phyloP scores from a whole-genome alignment of 2,329 filamentous ascomycete genomes.

The Biscogniauxia sp. region DNA sequence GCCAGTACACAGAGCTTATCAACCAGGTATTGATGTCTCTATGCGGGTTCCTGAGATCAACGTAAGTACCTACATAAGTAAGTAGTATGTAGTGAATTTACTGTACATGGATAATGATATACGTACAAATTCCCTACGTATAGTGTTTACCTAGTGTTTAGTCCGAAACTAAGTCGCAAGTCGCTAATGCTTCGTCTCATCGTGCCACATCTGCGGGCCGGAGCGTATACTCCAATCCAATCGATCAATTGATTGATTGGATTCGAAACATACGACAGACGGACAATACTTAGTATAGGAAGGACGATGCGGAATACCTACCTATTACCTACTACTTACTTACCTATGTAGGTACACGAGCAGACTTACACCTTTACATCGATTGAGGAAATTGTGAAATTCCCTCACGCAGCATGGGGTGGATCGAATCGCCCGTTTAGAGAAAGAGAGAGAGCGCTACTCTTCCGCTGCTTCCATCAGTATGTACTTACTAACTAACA shows the following conservation, averaged over 20 bases:
- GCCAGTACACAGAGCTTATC: neutral
- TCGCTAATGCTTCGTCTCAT: neutral
- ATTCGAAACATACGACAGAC: too few species aligned
- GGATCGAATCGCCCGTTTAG: neutral
- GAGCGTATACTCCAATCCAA: neutral
- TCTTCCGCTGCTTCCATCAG: neutral
- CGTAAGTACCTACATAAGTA: neutral
- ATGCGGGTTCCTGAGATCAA: neutral
- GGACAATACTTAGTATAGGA: neutral
- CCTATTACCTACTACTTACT: too few species aligned
- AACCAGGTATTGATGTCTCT: neutral
- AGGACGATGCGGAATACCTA: too few species aligned
- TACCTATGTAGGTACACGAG: neutral
- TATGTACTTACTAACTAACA: too few species aligned
- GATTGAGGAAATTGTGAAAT: neutral
- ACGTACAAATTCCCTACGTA: too few species aligned
- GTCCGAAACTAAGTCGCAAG: neutral
- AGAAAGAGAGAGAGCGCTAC: too few species aligned
- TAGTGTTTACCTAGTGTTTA: too few species aligned
- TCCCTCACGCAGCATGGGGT: neutral
- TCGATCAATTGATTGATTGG: too few species aligned
- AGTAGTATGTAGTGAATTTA: too few species aligned
- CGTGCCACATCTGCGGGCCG: neutral
- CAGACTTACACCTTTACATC: too few species aligned
- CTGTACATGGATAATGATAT: too few species aligned